Percentiles rank a stretch among this genome's conserved stretches.
phyloP scores from a whole-genome alignment of 306 rosid genomes.

The Delonix regia region DNA sequence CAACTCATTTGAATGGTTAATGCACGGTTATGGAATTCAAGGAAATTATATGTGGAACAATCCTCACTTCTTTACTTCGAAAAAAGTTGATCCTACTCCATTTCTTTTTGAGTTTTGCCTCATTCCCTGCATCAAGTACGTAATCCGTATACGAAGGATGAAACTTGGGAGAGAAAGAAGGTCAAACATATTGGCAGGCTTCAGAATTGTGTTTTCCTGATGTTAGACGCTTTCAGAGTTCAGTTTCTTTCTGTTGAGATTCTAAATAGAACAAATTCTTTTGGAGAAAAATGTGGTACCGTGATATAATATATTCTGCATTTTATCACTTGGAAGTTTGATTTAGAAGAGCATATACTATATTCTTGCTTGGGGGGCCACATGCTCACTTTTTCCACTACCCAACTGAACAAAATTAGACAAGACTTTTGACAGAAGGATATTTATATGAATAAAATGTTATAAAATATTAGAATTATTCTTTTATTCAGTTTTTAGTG shows the following conservation, averaged over 20 bases:
- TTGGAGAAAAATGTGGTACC: slow-evolving; percentile 9
- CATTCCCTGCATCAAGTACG: slow-evolving; percentile 43
- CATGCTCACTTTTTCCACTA: slow-evolving; percentile 39
- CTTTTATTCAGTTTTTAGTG: slow-evolving; percentile 11
- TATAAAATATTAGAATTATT: slow-evolving; percentile 16
- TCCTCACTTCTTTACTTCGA: neutral
- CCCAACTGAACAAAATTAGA: slow-evolving; percentile 37
- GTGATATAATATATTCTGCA: slow-evolving; percentile 21
- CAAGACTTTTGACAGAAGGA: slow-evolving; percentile 40
- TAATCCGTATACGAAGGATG: slow-evolving; percentile 36
- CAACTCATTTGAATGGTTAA: slow-evolving; percentile 8
- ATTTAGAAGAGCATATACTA: slow-evolving; percentile 52
- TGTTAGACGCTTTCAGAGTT: slow-evolving; percentile 35
- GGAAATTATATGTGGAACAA: slow-evolving; percentile 12
- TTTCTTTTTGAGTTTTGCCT: slow-evolving; percentile 32
- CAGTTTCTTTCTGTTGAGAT: slow-evolving; percentile 52
- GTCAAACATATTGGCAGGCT: slow-evolving; percentile 44
- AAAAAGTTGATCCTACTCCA: slow-evolving; percentile 37
- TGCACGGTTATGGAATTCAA: slow-evolving; percentile 33
- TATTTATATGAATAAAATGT: slow-evolving; percentile 22
- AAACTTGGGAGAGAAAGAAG: slow-evolving; percentile 46
- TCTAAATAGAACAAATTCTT: slow-evolving; percentile 53
- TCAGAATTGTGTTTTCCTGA: slow-evolving; percentile 27
- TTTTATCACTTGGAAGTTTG: slow-evolving; percentile 33
- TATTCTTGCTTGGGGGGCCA: slow-evolving; percentile 44